Conservation (phyloP, 176 grass and related monocot species). For the Olyra latifolia region DNA sequence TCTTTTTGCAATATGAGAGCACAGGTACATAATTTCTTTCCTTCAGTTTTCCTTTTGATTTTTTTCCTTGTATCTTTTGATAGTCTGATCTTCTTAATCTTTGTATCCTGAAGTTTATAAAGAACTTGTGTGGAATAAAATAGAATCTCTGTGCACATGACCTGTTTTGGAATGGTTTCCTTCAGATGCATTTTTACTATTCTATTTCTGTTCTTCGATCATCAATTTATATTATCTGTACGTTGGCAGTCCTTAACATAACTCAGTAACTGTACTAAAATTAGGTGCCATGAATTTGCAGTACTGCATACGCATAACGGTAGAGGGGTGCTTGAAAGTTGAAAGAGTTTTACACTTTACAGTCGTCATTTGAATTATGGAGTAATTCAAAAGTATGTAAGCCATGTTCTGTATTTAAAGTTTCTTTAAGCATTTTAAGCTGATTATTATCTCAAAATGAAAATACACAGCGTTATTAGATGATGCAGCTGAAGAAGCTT, state of each 20-base stretch:
- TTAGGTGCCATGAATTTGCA: not conserved
- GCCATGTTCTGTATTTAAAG: not conserved
- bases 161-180: not conserved
- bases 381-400: not conserved
- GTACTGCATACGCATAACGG: not conserved
- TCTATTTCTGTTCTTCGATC: not conserved
- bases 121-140: not conserved
- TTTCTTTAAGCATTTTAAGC: not conserved
- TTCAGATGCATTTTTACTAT: not conserved
- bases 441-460: not conserved
- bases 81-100: constrained; percentile 9
- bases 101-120: not conserved
- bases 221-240: not conserved
- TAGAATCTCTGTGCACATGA: not conserved
- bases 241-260: not conserved
- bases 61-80: not conserved
- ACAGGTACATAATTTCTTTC: not conserved
- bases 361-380: not conserved
- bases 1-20: not conserved
- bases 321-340: not conserved
- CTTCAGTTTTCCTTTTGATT: not conserved
- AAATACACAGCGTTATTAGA: not conserved
- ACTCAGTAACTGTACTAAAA: not conserved
- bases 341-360: not conserved
- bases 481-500: not conserved